phyloP scores from a whole-genome alignment of 2,329 filamentous ascomycete species.

The Phyllosticta capitalensis region DNA sequence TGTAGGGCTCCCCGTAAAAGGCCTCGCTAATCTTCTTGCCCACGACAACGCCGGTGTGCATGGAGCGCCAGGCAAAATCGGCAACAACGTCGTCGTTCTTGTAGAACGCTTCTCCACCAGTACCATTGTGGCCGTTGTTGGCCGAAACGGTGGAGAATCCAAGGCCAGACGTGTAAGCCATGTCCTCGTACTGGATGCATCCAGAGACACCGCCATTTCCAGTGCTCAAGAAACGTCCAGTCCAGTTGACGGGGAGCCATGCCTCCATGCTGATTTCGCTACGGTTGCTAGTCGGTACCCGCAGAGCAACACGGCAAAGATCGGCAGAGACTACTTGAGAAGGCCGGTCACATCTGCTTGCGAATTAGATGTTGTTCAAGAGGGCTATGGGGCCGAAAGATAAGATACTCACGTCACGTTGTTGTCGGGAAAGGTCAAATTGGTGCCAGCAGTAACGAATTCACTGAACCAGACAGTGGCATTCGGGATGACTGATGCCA shows the following conservation, averaged over 20 bases:
- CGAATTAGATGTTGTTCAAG: too few species aligned
- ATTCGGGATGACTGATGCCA: conserved; percentile 18
- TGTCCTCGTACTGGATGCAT: conserved; percentile 29
- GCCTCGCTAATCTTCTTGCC: conserved; percentile 32
- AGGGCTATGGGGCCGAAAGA: neutral
- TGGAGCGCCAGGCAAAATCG: conserved; percentile 40
- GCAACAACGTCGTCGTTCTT: conserved; percentile 32
- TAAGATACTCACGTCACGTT: neutral
- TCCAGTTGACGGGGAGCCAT: conserved; percentile 36
- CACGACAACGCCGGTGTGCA: conserved; percentile 32
- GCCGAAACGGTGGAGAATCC: conserved; percentile 33
- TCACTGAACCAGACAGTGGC: conserved; percentile 29
- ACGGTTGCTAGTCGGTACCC: conserved; percentile 31
- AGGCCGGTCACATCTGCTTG: conserved; percentile 19
- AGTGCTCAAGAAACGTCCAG: conserved; percentile 29
- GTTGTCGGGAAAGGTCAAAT: conserved; percentile 13
- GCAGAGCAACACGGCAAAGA: conserved; percentile 35
- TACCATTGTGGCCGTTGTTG: conserved; percentile 37
- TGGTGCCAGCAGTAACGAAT: conserved; percentile 32
- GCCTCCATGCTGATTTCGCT: conserved; percentile 36
- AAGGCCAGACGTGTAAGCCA: conserved; percentile 29
- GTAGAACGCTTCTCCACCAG: conserved; percentile 37
- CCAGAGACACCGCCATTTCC: conserved; percentile 35
- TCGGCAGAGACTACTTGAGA: conserved; percentile 28
- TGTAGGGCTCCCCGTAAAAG: conserved; percentile 32